Base-by-base conservation (phyloP, 192 early-diverging fungal genomes). In the Linnemannia elongata region DNA sequence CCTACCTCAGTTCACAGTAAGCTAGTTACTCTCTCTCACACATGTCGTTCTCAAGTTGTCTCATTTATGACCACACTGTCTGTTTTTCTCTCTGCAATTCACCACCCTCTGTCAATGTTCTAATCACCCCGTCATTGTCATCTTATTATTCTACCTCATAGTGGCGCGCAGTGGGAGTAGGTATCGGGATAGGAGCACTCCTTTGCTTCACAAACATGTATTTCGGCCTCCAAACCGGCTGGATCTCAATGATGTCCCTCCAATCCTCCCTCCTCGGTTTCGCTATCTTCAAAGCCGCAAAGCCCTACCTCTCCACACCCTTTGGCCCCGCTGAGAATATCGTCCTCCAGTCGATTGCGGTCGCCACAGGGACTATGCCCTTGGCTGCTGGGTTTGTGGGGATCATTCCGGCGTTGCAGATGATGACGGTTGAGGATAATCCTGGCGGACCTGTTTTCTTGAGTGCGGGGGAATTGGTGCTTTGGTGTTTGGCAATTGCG, bases 141-240 rank as follows among this genome's bases (percentile, higher is more conserved):
- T 36, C 45, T 75, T 54, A 3, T 20, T 5, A 15, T 22, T 55
- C 42, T 45, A 36, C 41, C 0, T 30, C 9, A 20, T 80, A 92
- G 91, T 88, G 86, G 82, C 84, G 92, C 24, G 80, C 92, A 3
- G 90, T 95, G 0, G 47, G 89, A 22, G 94, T 93, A 24, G 95
- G 95, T 6, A 88, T 96, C 38, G 39, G 88, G 24, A 94, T 96
- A 69, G 95, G 95, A n/a, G 89, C 92, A 13, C 74, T 96, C 18
- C 77, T 96, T 60, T 94, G 94, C 52, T 97, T 97, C 73, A 97
- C 96, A 49, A 97, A 97, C 88, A 93, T 97, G 89, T 97, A 96
- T 87, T 95, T 97, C 81, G 97, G 97, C 2, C 89, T 97, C 41
- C 97, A 96, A 80, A 95, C 93, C 55, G 94, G 94, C 1, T 96